Percentiles rank a stretch among this genome's conserved stretches.
These are phyloP conservation scores for Podaxis sp. DNA, from an alignment of 768 basidiomycete species.

Conservation along the genomic window DNA sequence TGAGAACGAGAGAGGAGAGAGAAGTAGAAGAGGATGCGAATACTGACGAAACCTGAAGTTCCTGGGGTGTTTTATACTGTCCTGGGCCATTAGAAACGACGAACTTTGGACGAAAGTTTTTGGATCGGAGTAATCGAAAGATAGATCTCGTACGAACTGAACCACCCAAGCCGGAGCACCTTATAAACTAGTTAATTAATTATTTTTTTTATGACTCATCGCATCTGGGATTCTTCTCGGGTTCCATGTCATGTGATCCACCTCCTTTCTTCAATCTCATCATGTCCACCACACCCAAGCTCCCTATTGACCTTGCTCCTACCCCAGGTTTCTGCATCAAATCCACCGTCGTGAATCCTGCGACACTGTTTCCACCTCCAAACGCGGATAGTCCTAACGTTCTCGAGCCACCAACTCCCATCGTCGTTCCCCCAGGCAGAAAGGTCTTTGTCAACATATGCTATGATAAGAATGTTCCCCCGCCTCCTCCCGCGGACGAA, in stretches of 20 bases:
- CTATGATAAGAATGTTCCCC: conserved; percentile 66
- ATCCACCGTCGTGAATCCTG: conserved; percentile 43
- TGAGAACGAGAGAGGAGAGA: conserved; percentile 24
- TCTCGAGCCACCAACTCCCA: conserved; percentile 26
- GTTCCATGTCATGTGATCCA: conserved; percentile 5
- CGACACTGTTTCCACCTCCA: conserved; percentile 28
- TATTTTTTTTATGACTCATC: conserved; percentile 1
- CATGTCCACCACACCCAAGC: conserved; percentile 8
- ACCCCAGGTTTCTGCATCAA: conserved; percentile 73
- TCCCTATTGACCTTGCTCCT: conserved; percentile 47
- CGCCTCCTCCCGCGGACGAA: conserved; percentile 61
- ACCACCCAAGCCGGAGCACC: conserved; percentile 13
- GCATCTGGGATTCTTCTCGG: conserved; percentile 8
- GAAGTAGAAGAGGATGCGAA: conserved; percentile 13
- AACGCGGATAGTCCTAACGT: neutral
- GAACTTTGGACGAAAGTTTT: conserved; percentile 1
- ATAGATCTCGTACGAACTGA: conserved; percentile 14
- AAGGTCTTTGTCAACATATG: conserved; percentile 79
- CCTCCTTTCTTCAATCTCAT: neutral
- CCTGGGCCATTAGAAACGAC: conserved; percentile 20
- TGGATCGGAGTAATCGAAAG: conserved; percentile 10
- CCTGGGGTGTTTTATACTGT: conserved; percentile 31
- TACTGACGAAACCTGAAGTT: conserved; percentile 29
- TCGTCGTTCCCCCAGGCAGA: conserved; percentile 41
- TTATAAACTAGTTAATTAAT: neutral